phyloP scores from a whole-genome alignment of 768 basidiomycete genomes.

The Boletales sp. region DNA sequence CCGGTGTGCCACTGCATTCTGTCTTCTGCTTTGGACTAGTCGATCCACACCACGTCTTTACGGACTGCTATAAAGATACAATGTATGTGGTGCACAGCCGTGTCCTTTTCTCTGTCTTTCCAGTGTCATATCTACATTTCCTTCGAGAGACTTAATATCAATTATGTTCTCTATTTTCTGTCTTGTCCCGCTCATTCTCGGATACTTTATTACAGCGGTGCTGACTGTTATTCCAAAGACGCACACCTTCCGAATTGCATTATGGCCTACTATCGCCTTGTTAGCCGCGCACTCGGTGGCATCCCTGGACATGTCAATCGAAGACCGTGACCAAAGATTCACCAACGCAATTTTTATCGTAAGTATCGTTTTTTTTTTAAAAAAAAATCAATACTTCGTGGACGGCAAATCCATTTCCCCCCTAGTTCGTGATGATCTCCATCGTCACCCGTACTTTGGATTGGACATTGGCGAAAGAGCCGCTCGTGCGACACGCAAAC shows the following conservation, averaged over 20 bases:
- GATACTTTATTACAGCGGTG: constrained; percentile 48
- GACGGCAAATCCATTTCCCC: background rate
- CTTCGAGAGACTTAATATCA: too few species aligned
- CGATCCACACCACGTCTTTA: too few species aligned
- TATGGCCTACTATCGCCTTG: constrained; percentile 45
- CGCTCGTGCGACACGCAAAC: background rate
- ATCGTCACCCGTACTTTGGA: background rate
- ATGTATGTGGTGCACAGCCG: too few species aligned
- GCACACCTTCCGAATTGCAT: constrained; percentile 38
- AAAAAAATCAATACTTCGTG: too few species aligned
- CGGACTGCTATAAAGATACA: too few species aligned
- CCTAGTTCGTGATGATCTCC: constrained; percentile 11
- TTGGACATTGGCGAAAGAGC: background rate
- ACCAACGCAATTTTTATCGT: constrained; percentile 9
- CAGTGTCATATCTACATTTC: too few species aligned
- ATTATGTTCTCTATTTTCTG: constrained; percentile 28
- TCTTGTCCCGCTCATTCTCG: constrained; percentile 39
- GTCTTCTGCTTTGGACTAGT: too few species aligned
- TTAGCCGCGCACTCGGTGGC: constrained; percentile 37
- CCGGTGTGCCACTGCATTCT: too few species aligned
- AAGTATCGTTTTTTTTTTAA: background rate
- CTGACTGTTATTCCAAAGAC: constrained; percentile 47
- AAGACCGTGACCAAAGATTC: background rate
- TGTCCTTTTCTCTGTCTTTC: too few species aligned
- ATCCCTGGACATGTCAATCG: constrained; percentile 6